Conservation (phyloP, 108 stramenopile genomes). For the Aurantiochytrium sp. region DNA sequence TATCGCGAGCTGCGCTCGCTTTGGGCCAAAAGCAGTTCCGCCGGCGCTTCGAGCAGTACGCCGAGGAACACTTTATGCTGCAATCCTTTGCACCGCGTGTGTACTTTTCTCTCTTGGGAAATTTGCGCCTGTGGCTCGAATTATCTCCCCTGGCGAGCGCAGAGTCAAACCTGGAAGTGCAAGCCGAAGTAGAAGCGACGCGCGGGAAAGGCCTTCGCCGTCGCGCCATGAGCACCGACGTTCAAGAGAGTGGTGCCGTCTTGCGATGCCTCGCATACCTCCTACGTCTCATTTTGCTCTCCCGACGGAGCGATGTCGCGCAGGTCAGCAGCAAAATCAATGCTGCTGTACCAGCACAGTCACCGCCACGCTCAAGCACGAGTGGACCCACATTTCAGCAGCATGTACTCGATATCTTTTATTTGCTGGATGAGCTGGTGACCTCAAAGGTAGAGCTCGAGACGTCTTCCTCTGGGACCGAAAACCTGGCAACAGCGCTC, state of each 20-base stretch:
- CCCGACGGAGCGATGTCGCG: neutral
- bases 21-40: neutral
- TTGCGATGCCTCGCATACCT: neutral
- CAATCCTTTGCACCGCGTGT: neutral
- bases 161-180: neutral
- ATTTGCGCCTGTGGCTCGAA: neutral
- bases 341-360: no score
- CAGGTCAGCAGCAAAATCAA: neutral
- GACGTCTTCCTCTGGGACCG: neutral
- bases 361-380: neutral
- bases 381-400: neutral
- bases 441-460: neutral
- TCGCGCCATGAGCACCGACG: neutral
- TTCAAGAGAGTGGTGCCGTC: neutral
- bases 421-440: neutral
- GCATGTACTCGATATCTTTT: neutral
- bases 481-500: neutral
- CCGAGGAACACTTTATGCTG: neutral
- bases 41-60: neutral
- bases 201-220: neutral
- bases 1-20: neutral
- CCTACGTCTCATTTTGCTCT: neutral
- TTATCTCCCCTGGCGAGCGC: neutral
- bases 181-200: neutral
- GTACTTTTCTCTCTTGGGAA: neutral